These are phyloP conservation scores for Aureobasidium sp. DNA, from an alignment of 2,329 filamentous ascomycete genomes.

Conservation along the genomic window DNA sequence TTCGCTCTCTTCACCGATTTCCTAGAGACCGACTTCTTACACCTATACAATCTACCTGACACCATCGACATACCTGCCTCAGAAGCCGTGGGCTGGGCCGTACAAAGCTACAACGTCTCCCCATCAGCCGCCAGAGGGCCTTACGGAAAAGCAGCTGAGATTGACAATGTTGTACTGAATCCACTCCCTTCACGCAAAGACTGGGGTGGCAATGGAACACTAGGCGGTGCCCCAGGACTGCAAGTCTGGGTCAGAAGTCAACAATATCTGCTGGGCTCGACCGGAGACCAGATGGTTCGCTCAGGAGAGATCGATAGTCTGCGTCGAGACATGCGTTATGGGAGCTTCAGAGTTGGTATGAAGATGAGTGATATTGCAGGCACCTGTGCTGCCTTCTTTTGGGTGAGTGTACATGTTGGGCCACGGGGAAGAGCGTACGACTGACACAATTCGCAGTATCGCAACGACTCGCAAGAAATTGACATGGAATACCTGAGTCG, in stretches of 20 bases:
- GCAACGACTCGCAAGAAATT: constrained; percentile 71
- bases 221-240: constrained; percentile 44
- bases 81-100: constrained; percentile 48
- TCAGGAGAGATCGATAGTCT: constrained; percentile 56
- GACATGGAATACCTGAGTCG: constrained; percentile 70
- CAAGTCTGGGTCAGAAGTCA: constrained; percentile 46
- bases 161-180: constrained; percentile 50
- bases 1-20: constrained; percentile 56
- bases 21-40: constrained; percentile 64
- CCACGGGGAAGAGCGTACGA: background rate
- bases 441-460: constrained; percentile 45
- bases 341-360: constrained; percentile 60
- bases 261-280: constrained; percentile 19
- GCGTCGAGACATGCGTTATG: constrained; percentile 57
- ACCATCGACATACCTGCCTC: constrained; percentile 8
- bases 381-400: constrained; percentile 74
- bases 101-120: constrained; percentile 59
- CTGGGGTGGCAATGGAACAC: constrained; percentile 37
- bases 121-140: constrained; percentile 49
- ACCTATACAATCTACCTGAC: constrained; percentile 37
- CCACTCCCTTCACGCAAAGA: constrained; percentile 34
- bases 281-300: constrained; percentile 41
- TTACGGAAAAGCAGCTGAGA: constrained; percentile 55
- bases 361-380: constrained; percentile 52
- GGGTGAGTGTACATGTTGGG: constrained; percentile 42